phyloP scores from a whole-genome alignment of 257 asterid genomes.

The Fraxinus americana region DNA sequence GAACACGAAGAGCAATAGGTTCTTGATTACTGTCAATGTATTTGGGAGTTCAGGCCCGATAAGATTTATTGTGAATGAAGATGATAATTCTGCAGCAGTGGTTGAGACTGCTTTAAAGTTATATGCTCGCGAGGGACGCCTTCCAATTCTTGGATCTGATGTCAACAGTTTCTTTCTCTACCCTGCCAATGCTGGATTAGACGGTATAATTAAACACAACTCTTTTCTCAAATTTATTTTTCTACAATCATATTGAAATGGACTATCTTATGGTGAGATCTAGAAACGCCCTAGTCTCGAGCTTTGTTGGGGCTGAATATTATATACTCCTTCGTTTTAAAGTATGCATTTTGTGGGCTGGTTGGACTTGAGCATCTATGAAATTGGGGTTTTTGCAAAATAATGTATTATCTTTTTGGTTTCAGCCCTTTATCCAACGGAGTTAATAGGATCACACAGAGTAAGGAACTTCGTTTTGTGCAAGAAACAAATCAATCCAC shows the following conservation, averaged over 20 bases:
- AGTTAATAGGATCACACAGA: conserved; percentile 46
- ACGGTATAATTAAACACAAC: conserved; percentile 30
- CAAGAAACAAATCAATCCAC: conserved; percentile 39
- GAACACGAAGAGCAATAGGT: conserved; percentile 18
- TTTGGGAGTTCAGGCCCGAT: conserved; percentile 68
- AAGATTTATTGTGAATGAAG: conserved; percentile 51
- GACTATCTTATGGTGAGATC: too few relatives aligned
- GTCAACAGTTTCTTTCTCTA: conserved; percentile 42
- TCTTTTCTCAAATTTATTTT: background rate
- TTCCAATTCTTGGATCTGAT: conserved; percentile 55
- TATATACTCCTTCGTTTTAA: too few relatives aligned
- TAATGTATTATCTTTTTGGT: background rate
- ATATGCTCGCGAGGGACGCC: conserved; percentile 55
- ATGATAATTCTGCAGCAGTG: conserved; percentile 45
- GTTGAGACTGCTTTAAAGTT: conserved; percentile 41
- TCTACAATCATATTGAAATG: too few relatives aligned
- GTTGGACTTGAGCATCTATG: too few relatives aligned
- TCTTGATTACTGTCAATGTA: conserved; percentile 50
- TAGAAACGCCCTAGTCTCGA: too few relatives aligned
- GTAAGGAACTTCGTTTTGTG: conserved; percentile 58
- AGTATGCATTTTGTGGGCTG: too few relatives aligned
- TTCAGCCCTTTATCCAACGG: conserved; percentile 51
- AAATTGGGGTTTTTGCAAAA: background rate
- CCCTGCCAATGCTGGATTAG: conserved; percentile 42
- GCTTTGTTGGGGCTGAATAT: too few relatives aligned